A percentile compares a stretch with the other conserved stretches of the same genome.
Evolutionary conservation across 768 basidiomycete genomes (phyloP).

Genomic region (Lentinula aciculospora): DNA sequence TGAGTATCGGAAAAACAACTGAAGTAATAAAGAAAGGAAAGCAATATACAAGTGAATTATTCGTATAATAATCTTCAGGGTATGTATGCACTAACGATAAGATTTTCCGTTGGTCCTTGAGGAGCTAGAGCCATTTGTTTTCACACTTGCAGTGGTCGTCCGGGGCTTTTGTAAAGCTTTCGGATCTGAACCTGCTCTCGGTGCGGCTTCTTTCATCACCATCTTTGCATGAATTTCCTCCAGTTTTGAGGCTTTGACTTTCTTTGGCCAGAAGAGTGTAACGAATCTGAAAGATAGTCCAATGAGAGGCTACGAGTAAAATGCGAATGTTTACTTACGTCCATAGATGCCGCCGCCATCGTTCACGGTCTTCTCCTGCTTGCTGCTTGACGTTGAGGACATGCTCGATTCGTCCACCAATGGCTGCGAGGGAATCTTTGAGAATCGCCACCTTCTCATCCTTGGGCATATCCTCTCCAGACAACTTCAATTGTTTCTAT

Average conservation of each 20-base stretch:
- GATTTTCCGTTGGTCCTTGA: conserved; percentile 57
- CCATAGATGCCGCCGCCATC: conserved; percentile 95
- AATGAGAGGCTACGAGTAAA: conserved; percentile 1
- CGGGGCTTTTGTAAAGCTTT: conserved; percentile 56
- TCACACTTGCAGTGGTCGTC: conserved; percentile 33
- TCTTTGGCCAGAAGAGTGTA: conserved; percentile 96
- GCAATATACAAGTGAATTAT: conserved; percentile 17
- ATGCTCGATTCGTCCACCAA: conserved; percentile 85
- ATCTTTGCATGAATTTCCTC: conserved; percentile 96
- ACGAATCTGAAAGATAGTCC: conserved; percentile 59
- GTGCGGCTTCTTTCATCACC: conserved; percentile 80
- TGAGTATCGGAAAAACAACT: background rate
- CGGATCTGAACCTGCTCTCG: conserved; percentile 49
- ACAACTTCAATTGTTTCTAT: conserved; percentile 92
- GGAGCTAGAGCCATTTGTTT: conserved; percentile 49
- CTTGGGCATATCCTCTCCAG: conserved; percentile 88
- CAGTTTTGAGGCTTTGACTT: conserved; percentile 88
- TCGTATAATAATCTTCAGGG: conserved; percentile 10
- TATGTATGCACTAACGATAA: conserved; percentile 39
- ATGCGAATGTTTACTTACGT: conserved; percentile 54
- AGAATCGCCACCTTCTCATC: conserved; percentile 95
- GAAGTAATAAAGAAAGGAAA: conserved; percentile 16
- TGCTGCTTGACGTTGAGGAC: conserved; percentile 74
- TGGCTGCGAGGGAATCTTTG: conserved; percentile 92
- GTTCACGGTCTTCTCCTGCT: conserved; percentile 74